Evolutionary conservation across 306 rosid species (phyloP).

Genomic region (Fragaria vesca): DNA sequence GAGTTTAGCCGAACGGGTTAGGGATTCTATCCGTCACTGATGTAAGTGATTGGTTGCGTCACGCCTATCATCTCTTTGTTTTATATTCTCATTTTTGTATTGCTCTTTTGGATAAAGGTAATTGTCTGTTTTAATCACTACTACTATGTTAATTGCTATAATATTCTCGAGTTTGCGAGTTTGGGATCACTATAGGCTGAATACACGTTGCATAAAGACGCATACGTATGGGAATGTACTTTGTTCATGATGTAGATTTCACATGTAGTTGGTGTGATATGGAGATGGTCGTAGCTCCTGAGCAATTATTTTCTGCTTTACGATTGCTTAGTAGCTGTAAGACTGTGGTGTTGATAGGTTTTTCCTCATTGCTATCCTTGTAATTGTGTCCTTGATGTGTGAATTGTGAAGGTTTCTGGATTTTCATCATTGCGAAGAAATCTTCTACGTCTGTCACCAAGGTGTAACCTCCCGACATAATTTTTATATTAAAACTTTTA

Average conservation of each 20-base stretch:
- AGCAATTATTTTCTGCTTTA: neutral
- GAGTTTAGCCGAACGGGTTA: constrained; percentile 71
- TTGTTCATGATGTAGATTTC: neutral
- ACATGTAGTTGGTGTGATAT: neutral
- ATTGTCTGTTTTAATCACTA: neutral
- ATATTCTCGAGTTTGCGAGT: neutral
- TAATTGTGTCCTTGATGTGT: neutral
- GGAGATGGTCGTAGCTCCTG: neutral
- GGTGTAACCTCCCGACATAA: constrained; percentile 33
- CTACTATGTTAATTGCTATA: neutral
- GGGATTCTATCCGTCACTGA: constrained; percentile 74
- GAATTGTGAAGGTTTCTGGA: constrained; percentile 49
- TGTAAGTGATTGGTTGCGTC: constrained; percentile 38
- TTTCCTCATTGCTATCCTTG: neutral
- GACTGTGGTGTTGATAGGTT: neutral
- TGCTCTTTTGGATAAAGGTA: neutral
- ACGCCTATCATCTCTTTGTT: constrained; percentile 7
- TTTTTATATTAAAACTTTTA: constrained; percentile 1
- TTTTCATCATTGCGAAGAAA: constrained; percentile 62
- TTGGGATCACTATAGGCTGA: neutral
- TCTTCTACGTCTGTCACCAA: constrained; percentile 77
- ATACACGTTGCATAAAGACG: neutral
- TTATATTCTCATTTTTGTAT: neutral
- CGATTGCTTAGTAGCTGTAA: neutral
- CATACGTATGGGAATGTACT: neutral